Evolutionary conservation across 306 rosid species (phyloP), one percentile per base, ranked within the genome.

Genomic region (Styphnolobium japonicum): DNA sequence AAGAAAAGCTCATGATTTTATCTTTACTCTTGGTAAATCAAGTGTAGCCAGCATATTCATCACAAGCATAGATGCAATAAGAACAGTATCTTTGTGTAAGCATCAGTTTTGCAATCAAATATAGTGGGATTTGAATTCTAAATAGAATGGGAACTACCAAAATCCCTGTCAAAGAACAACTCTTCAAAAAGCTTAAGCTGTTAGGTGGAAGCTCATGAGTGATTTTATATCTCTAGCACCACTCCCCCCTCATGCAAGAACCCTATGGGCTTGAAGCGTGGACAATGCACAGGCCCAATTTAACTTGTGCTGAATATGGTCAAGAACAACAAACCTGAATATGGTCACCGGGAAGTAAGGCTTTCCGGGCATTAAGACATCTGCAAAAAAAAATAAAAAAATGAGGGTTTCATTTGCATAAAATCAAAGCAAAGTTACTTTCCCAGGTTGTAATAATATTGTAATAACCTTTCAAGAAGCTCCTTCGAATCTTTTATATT

Each of bases 401-500:
- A 58, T 27, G 51, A 56, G 61, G 65, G 78, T 29, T 63, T 70
- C 31, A 67, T 58, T 60, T 36, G 37, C 25, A 51, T 60, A 68
- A 36, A 63, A 57, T 34, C 43, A 75, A 81, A 62, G 21, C 46
- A 39, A 11, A 74, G 40, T 46, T 51, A 39, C 53, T 62, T 67
- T 75, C 16, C 12, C 10, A 48, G 36, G 31, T 57, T 36, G 33
- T 37, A 62, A 56, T 51, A 53, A 77, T 42, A 71, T 72, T 36
- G 31, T 39, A 66, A 42, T 77, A 56, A 94, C 98, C 92, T 90
- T 87, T 92, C 93, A 80, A 94, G 90, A 87, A 94, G 97, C 75
- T 92, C 97, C 72, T 87, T 84, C 37, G 97, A 87, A 67, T 90
- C 97, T 83, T 87, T 85, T 58, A 88, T 76, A 67, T 70, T 86